Percentiles rank a stretch among this genome's conserved stretches.
phyloP scores from a whole-genome alignment of 306 rosid genomes.

The Arachis stenosperma region DNA sequence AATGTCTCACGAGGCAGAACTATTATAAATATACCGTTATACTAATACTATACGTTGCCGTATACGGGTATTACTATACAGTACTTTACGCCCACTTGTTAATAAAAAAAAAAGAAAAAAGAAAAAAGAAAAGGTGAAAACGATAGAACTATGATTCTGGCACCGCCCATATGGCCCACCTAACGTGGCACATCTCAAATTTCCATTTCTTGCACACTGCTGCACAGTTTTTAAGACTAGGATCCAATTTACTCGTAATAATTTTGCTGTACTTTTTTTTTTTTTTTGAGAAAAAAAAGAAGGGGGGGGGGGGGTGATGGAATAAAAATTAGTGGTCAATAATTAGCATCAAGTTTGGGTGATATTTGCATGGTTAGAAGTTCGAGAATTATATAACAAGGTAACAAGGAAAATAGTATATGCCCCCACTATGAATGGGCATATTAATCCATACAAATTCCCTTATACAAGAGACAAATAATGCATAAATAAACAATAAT shows the following conservation, averaged over 20 bases:
- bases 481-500: not conserved
- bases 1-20: not conserved
- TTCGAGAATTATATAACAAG: not conserved
- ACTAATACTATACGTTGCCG: not conserved
- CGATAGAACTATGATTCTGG: constrained; percentile 34
- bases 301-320: not conserved
- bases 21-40: not conserved
- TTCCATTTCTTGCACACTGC: not conserved
- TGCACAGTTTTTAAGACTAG: constrained; percentile 17
- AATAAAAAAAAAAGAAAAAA: not conserved
- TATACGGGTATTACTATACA: not conserved
- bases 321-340: not conserved
- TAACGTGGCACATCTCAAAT: constrained; percentile 43
- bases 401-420: not conserved
- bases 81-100: not conserved
- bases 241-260: constrained; percentile 12
- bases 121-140: constrained; percentile 34
- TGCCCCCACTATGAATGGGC: not conserved
- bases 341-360: not conserved
- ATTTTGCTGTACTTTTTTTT: not conserved
- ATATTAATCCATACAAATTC: not conserved
- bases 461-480: not conserved
- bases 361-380: not conserved
- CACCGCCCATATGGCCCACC: constrained; percentile 44
- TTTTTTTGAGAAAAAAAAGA: not conserved